Conservation (phyloP, 495 filamentous ascomycete species). For the Diplogelasinospora grovesii region DNA sequence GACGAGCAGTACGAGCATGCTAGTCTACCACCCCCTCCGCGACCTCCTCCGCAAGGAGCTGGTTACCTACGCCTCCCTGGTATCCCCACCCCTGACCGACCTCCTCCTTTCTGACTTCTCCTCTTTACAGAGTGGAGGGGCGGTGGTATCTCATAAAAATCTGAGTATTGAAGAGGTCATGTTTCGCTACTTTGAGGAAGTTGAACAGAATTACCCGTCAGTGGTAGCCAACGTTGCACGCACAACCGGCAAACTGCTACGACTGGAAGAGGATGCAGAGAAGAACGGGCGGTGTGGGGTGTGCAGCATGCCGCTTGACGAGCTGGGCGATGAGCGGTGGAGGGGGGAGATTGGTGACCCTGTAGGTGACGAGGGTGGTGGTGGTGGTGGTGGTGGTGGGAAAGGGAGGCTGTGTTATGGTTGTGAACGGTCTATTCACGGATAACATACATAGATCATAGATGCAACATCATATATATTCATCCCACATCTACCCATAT, state of each 20-base stretch:
- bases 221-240: constrained; percentile 92
- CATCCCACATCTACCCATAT: not conserved
- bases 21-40: constrained; percentile 45
- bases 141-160: constrained; percentile 58
- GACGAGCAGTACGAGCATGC: not conserved
- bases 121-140: too few relatives aligned
- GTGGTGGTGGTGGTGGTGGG: constrained; percentile 3
- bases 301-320: constrained; percentile 45
- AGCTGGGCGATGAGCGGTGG: constrained; percentile 41
- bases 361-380: constrained; percentile 7
- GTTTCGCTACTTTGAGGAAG: constrained; percentile 76
- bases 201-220: constrained; percentile 81
- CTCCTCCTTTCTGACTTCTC: constrained; percentile 2
- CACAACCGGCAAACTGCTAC: constrained; percentile 69
- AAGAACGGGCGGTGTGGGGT: constrained; percentile 34
- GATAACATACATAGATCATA: constrained; percentile 17
- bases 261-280: constrained; percentile 9
- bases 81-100: constrained; percentile 22
- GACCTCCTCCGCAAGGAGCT: constrained; percentile 81
- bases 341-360: constrained; percentile 38
- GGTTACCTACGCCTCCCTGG: constrained; percentile 47
- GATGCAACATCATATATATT: not conserved
- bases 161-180: constrained; percentile 88
- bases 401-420: constrained; percentile 42
- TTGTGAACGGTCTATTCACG: constrained; percentile 42